Base-by-base conservation (phyloP, 2,329 filamentous ascomycete genomes). In the Pyrenophora tritici-repentis region DNA sequence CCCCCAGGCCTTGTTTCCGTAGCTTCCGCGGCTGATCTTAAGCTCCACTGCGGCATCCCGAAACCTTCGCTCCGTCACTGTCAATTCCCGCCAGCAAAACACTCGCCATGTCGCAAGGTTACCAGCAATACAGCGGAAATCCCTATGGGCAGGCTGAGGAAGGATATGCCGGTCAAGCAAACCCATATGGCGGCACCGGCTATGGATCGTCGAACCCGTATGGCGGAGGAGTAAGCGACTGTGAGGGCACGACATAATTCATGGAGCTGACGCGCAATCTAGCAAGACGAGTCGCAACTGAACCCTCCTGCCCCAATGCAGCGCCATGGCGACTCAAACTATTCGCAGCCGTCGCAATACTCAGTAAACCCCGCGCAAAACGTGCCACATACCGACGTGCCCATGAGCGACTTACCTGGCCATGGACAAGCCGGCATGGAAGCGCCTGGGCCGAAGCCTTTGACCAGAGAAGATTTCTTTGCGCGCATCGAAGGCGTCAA, bases 381-480 rank as follows among this genome's bases (percentile, higher is more conserved):
- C n/a, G 53, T 58, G 4, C 55, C 60, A 8, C 56, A 63, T 37
- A 56, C 58, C 37, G 55, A 62, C 24, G 58, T 55, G 14, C 54
- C 56, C 17, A 34, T 58, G 44, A 42, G n/a, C 48, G 50, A 16
- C 44, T 49, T 33, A 42, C 31, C 39, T 22, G 50, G 20, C 13
- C 43, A 48, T 40, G 56, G 40, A 42, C 26, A 34, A 35, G 31
- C 47, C 4, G 49, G 76, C 78, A 65, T 82, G 82, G 63, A 83
- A 83, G 73, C 86, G 75, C 80, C 83, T 59, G 76, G 79, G 55
- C 57, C 71, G 33, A 50, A 51, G 37, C 74, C 75, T 4, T 77
- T 90, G 64, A 81, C 81, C 46, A 85, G 86, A 68, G 78, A 82
- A 57, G 87, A 89, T 58, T 91, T 89, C 75, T 81, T 91, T 58